Evolutionary conservation across 352 stramenopile genomes (phyloP).

Genomic region (Phytophthora litchii): DNA sequence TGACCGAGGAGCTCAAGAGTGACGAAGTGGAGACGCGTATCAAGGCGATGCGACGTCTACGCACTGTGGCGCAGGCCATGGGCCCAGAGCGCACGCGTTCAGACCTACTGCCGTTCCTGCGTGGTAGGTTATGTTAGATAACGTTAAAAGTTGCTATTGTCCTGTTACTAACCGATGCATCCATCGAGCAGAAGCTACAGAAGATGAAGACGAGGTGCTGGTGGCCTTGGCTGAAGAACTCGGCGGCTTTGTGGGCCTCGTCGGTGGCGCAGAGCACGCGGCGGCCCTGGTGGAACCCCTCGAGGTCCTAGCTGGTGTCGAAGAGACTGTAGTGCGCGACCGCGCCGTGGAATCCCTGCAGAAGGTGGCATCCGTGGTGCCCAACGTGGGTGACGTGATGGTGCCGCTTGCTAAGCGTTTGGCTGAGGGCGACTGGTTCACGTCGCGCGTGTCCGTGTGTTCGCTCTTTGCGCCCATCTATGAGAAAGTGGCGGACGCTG

Average conservation of each 20-base stretch:
- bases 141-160: slow-evolving; percentile 11
- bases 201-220: slow-evolving; percentile 94
- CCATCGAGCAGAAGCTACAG: slow-evolving; percentile 66
- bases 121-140: slow-evolving; percentile 37
- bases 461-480: slow-evolving; percentile 83
- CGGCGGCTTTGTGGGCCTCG: slow-evolving; percentile 88
- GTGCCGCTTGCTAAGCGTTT: slow-evolving; percentile 82
- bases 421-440: slow-evolving; percentile 89
- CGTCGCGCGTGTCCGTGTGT: slow-evolving; percentile 87
- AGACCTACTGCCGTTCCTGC: slow-evolving; percentile 91
- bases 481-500: slow-evolving; percentile 57
- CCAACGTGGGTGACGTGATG: slow-evolving; percentile 66
- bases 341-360: slow-evolving; percentile 75
- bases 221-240: slow-evolving; percentile 92
- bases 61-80: slow-evolving; percentile 91
- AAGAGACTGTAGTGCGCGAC: slow-evolving; percentile 95
- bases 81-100: slow-evolving; percentile 79
- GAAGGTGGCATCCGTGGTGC: slow-evolving; percentile 71
- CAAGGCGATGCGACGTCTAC: slow-evolving; percentile 93
- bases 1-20: slow-evolving; percentile 92
- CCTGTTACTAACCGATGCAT: slow-evolving; percentile 11
- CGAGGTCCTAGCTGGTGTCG: slow-evolving; percentile 90
- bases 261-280: slow-evolving; percentile 73
- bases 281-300: slow-evolving; percentile 87
- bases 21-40: slow-evolving; percentile 93